Conservation (phyloP, 208 protist species). For the Acanthamoeba triangularis region DNA sequence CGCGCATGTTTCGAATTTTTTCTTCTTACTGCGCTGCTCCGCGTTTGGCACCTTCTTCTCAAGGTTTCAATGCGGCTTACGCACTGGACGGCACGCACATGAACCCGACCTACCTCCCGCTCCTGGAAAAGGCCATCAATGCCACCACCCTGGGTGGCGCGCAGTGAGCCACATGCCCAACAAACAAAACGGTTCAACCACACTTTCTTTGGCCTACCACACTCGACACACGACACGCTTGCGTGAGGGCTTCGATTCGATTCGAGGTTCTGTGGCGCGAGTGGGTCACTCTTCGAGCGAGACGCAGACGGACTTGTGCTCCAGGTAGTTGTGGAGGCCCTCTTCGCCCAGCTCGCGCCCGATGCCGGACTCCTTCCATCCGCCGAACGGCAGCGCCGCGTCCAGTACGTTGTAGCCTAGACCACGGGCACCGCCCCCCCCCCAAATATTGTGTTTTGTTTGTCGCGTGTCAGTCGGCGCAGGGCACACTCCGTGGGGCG, state of each 20-base stretch:
- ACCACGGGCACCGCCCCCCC: no score
- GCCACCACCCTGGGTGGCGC: neutral
- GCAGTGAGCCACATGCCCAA: neutral
- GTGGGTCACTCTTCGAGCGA: no score
- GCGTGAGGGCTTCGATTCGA: no score
- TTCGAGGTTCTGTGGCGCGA: no score
- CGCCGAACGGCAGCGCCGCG: neutral
- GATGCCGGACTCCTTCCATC: conserved; percentile 44
- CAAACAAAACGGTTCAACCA: no score
- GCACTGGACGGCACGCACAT: conserved; percentile 90
- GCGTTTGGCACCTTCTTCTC: no score
- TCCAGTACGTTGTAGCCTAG: conserved; percentile 44
- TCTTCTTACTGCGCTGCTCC: no score
- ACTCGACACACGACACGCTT: no score
- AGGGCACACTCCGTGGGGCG: neutral
- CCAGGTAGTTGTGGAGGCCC: conserved; percentile 22
- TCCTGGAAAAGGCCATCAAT: conserved; percentile 74
- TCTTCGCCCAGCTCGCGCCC: conserved; percentile 54
- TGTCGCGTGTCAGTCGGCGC: neutral
- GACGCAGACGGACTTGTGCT: neutral
- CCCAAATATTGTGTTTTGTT: neutral
- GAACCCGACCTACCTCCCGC: conserved; percentile 84
- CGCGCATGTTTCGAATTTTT: neutral
- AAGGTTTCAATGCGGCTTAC: conserved; percentile 78
- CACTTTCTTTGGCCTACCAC: no score